Evolutionary conservation across 352 stramenopile genomes (phyloP).

Genomic region (Pythium guiyangense): DNA sequence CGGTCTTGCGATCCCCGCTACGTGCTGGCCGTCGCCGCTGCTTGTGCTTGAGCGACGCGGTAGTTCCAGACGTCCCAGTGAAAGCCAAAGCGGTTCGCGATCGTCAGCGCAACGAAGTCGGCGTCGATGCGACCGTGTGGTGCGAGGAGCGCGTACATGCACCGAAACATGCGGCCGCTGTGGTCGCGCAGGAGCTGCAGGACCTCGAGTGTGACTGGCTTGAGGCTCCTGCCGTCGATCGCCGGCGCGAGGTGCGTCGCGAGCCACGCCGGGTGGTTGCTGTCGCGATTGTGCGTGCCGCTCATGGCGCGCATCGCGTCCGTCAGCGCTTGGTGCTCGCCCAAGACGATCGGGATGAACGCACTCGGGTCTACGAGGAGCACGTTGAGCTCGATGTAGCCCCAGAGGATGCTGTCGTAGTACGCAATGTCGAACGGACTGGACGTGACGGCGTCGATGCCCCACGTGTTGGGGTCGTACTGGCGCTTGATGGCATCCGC

Average conservation of each 20-base stretch:
- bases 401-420: slow-evolving; percentile 8
- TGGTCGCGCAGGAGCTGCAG: slow-evolving; percentile 13
- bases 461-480: too few species aligned
- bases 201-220: slow-evolving; percentile 9
- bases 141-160: too few species aligned
- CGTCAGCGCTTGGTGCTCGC: too few species aligned
- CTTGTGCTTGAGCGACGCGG: background rate
- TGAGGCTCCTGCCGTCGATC: slow-evolving; percentile 10
- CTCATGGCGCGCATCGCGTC: background rate
- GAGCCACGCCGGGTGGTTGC: background rate
- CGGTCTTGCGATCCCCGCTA: background rate
- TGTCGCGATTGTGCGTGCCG: background rate
- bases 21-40: too few species aligned
- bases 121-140: too few species aligned
- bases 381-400: slow-evolving; percentile 17
- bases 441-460: too few species aligned
- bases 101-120: too few species aligned
- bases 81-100: too few species aligned
- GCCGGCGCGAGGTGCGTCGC: background rate
- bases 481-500: too few species aligned
- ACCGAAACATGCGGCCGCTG: slow-evolving; percentile 13
- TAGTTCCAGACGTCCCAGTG: too few species aligned
- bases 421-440: too few species aligned
- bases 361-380: slow-evolving; percentile 6
- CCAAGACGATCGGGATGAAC: background rate